Conservation (phyloP, 441 rosid genomes). For the Pelargonium citronellum region DNA sequence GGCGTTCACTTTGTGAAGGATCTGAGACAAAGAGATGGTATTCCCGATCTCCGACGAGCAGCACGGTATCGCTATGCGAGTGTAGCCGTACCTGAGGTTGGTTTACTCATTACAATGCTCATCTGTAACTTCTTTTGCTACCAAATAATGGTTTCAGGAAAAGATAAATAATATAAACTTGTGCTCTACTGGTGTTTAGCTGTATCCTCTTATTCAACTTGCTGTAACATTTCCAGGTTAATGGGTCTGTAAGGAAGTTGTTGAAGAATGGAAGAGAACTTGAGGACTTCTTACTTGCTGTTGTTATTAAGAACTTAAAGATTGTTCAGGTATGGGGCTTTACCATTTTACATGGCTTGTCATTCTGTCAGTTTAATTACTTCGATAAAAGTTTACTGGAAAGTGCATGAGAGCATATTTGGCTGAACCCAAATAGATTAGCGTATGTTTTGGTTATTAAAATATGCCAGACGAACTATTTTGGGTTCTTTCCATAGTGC, state of each 20-base stretch:
- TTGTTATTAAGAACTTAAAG: constrained; percentile 74
- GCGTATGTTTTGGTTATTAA: background rate
- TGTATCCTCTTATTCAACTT: constrained; percentile 17
- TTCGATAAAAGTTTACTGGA: constrained; percentile 18
- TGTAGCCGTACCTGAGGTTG: constrained; percentile 72
- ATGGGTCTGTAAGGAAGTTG: constrained; percentile 48
- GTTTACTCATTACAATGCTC: constrained; percentile 26
- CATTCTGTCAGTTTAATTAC: constrained; percentile 10
- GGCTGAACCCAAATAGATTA: constrained; percentile 11
- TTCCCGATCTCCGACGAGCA: constrained; percentile 85
- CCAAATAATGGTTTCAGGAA: constrained; percentile 12
- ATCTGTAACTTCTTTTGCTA: background rate
- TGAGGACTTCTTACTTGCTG: constrained; percentile 62
- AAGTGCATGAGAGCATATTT: constrained; percentile 8
- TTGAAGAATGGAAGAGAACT: constrained; percentile 63
- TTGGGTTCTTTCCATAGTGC: background rate
- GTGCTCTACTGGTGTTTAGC: constrained; percentile 11
- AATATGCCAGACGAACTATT: background rate
- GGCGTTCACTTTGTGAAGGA: constrained; percentile 38
- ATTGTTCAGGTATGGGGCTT: constrained; percentile 51
- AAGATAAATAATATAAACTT: constrained; percentile 1
- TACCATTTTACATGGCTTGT: constrained; percentile 16
- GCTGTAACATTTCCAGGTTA: constrained; percentile 44
- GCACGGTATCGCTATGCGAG: constrained; percentile 85
- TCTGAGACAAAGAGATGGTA: constrained; percentile 75